Percentiles rank a stretch among this genome's conserved stretches.
These are phyloP conservation scores for Phytophthora sojae DNA, from an alignment of 352 stramenopile genomes.

Conservation along the genomic window DNA sequence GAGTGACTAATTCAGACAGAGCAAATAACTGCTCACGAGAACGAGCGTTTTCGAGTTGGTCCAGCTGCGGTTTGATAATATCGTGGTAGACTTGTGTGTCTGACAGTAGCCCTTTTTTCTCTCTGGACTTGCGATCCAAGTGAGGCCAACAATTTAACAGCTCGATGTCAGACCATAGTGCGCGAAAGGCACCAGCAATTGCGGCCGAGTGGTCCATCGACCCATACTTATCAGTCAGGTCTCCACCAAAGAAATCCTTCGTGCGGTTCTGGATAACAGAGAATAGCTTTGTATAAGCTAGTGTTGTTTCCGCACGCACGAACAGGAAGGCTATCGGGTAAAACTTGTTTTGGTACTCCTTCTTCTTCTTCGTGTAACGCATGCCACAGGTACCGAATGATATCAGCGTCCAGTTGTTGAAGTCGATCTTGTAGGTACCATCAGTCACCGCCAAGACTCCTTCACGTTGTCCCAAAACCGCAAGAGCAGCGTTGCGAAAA, in stretches of 20 bases:
- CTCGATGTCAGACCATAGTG: too few species aligned
- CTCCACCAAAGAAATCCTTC: conserved; percentile 4
- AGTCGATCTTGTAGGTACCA: neutral
- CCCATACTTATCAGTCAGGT: too few species aligned
- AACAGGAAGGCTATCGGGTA: conserved; percentile 1
- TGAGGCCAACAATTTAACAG: too few species aligned
- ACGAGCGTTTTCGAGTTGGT: too few species aligned
- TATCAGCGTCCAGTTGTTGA: conserved; percentile 3
- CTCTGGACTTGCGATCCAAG: too few species aligned
- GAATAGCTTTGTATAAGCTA: neutral
- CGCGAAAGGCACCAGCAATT: too few species aligned
- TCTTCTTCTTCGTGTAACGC: neutral
- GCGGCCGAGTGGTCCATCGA: too few species aligned
- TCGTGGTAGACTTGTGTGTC: too few species aligned
- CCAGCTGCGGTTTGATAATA: too few species aligned
- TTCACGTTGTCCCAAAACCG: neutral
- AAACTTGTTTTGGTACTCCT: conserved; percentile 12
- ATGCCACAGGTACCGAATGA: conserved; percentile 6
- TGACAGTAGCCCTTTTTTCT: too few species aligned
- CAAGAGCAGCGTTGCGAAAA: neutral
- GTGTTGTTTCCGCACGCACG: neutral
- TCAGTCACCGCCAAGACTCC: neutral
- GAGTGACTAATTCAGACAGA: too few species aligned
- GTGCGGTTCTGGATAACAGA: neutral
- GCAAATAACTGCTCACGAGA: too few species aligned